Percentiles rank a stretch among this genome's conserved stretches.
These are phyloP conservation scores for Sparassis latifolia DNA, from an alignment of 1,284 basidiomycete genomes.

Conservation along the genomic window DNA sequence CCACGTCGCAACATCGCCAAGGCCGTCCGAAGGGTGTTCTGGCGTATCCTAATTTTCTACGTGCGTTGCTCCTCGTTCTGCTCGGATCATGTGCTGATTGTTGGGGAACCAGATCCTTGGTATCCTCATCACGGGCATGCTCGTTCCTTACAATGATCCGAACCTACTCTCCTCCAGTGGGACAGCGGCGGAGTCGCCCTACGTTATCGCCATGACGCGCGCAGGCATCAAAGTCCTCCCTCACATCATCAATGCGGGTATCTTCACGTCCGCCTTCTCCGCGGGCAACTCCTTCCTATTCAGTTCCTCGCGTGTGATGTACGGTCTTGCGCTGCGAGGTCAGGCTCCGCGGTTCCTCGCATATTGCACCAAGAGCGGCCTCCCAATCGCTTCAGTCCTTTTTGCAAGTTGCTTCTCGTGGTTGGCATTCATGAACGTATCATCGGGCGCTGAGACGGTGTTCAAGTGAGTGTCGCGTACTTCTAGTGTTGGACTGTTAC, in stretches of 20 bases:
- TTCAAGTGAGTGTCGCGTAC: constrained; percentile 27
- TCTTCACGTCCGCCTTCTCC: constrained; percentile 75
- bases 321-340: constrained; percentile 73
- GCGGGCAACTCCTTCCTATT: constrained; percentile 81
- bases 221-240: constrained; percentile 74
- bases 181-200: constrained; percentile 66
- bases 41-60: constrained; percentile 74
- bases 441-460: constrained; percentile 23
- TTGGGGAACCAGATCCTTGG: constrained; percentile 43
- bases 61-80: constrained; percentile 21
- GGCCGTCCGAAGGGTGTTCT: constrained; percentile 78
- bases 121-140: constrained; percentile 74
- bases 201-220: constrained; percentile 76
- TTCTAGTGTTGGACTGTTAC: constrained; percentile 10
- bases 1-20: constrained; percentile 75
- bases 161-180: constrained; percentile 48
- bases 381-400: constrained; percentile 60
- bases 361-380: constrained; percentile 66
- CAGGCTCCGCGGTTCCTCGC: constrained; percentile 62
- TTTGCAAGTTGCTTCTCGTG: constrained; percentile 36
- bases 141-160: constrained; percentile 68
- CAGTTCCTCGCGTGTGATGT: constrained; percentile 76
- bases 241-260: constrained; percentile 61
- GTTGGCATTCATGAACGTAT: constrained; percentile 46
- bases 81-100: no score